A percentile compares a stretch with the other conserved stretches of the same genome.
Evolutionary conservation across 495 filamentous ascomycete genomes (phyloP).

Genomic region (Hypoxylon crocopeplum): DNA sequence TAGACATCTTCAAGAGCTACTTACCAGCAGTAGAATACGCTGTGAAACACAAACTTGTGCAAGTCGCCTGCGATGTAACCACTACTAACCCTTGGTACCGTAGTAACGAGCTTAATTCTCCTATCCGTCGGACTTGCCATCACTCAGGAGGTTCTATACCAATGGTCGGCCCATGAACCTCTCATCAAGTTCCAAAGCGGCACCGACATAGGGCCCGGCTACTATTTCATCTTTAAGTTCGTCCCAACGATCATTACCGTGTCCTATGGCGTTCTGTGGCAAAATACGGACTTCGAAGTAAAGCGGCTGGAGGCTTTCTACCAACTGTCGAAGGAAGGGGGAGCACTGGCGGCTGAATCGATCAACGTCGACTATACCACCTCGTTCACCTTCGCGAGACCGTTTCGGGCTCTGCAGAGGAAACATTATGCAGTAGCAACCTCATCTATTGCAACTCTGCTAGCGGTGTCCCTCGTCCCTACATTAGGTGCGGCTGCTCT

Average conservation of each 20-base stretch:
- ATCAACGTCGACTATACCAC: conserved; percentile 78
- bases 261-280: conserved; percentile 76
- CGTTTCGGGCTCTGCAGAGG: conserved; percentile 63
- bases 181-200: conserved; percentile 61
- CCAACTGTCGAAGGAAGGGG: conserved; percentile 69
- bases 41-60: too few species aligned
- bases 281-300: conserved; percentile 75
- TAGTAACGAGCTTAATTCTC: conserved; percentile 51
- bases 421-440: conserved; percentile 71
- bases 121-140: conserved; percentile 63
- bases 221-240: conserved; percentile 77
- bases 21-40: too few species aligned
- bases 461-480: conserved; percentile 69
- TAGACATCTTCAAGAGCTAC: too few species aligned
- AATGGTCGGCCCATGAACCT: conserved; percentile 53
- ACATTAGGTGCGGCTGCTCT: conserved; percentile 66
- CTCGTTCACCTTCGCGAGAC: conserved; percentile 66
- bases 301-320: conserved; percentile 78
- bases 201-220: conserved; percentile 53
- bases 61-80: not conserved
- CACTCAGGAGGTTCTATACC: conserved; percentile 66
- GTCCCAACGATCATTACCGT: conserved; percentile 72
- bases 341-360: conserved; percentile 69
- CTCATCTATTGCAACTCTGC: conserved; percentile 65
- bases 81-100: not conserved